Evolutionary conservation across 2,329 filamentous ascomycete genomes (phyloP), one percentile per base, ranked within the genome.

Genomic region (Zymoseptoria ardabiliae): DNA sequence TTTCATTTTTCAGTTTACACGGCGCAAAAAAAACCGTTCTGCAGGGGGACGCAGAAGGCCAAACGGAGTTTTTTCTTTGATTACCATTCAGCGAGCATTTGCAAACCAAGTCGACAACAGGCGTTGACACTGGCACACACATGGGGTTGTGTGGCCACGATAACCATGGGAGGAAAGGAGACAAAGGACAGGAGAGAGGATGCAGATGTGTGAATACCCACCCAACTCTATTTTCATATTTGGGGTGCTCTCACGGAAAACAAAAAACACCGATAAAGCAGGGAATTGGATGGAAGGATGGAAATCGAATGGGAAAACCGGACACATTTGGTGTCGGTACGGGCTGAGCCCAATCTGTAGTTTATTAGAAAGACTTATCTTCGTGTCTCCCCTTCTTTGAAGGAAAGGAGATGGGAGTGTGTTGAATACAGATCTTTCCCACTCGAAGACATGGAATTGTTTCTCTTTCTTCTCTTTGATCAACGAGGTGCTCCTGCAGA

Each of bases 401-500:
- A 45, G 35, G 35, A 53, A 53, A 52, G 58, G 50, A 55, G 58
- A 50, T 51, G 59, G 51, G 55, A 61, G 52, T 60, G 58, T 58
- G 52, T 59, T 53, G 49, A 51, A 58, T 54, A 61, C 59, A 56
- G 50, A 59, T 59, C 54, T 28, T 59, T 56, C 58, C 58, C 58
- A 30, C 54, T 58, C 58, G 53, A 30, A 30, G 10, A 53, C 35
- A 17, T 17, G n/a, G 25, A 45, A 19, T 58, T 58, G 2, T 20
- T 19, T 22, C 45, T 21, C 50, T 17, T 28, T 28, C 25, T 7
- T 28, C 25, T 28, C 25, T 28, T 28, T 28, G 25, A 8, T 28
- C 25, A 28, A 28, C 25, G 25, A 28, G 25, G 25, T 9, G 25
- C 25, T 28, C 25, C 25, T 28, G 3, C 1, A 28, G 7, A 8